phyloP scores from a whole-genome alignment of 116 monocot genomes.

The Zostera marina region DNA sequence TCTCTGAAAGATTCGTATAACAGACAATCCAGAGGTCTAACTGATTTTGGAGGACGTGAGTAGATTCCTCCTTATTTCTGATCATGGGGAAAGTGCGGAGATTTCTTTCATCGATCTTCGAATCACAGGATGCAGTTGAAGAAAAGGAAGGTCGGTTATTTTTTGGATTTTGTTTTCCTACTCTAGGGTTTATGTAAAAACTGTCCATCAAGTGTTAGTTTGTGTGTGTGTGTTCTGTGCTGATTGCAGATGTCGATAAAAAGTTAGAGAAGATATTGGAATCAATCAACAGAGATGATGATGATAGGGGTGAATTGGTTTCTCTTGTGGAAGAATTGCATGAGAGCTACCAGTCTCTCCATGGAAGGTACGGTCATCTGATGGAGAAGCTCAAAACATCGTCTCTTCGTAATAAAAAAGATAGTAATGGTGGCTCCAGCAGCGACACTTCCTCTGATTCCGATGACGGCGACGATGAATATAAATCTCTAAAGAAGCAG shows the following conservation, averaged over 20 bases:
- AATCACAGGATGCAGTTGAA: too few species aligned
- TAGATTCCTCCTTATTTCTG: too few species aligned
- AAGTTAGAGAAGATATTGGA: slow-evolving; percentile 43
- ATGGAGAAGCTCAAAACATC: slow-evolving; percentile 33
- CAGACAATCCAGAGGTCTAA: too few species aligned
- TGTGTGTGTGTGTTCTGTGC: neutral
- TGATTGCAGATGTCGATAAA: slow-evolving; percentile 39
- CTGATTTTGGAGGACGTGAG: too few species aligned
- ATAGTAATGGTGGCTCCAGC: slow-evolving; percentile 11
- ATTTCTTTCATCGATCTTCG: too few species aligned
- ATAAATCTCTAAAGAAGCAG: neutral
- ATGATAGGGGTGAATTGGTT: slow-evolving; percentile 20
- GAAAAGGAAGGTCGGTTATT: too few species aligned
- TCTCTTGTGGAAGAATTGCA: slow-evolving; percentile 37
- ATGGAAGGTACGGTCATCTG: slow-evolving; percentile 40
- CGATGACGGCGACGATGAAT: neutral
- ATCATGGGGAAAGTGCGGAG: too few species aligned
- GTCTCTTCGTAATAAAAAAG: slow-evolving; percentile 12
- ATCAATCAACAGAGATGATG: slow-evolving; percentile 19
- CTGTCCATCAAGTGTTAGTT: too few species aligned
- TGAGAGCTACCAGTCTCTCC: slow-evolving; percentile 27
- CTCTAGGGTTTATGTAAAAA: too few species aligned
- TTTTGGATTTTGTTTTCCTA: too few species aligned
- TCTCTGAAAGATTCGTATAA: too few species aligned
- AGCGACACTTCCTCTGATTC: slow-evolving; percentile 20